Conservation (phyloP, 805 yeast genomes). For the Candida caryicola region DNA sequence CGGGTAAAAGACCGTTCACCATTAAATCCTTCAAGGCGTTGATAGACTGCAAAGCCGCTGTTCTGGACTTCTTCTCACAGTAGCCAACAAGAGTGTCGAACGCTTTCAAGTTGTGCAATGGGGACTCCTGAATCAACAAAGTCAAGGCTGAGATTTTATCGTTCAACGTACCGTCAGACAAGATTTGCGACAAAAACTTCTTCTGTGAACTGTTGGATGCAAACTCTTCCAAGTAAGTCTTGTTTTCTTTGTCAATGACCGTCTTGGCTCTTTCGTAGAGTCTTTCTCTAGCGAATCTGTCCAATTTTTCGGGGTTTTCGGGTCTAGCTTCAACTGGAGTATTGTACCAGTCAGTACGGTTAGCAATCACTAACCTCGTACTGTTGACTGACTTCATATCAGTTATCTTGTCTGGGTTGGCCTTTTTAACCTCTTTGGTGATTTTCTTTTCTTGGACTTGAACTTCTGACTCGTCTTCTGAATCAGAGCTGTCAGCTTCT, state of each 20-base stretch:
- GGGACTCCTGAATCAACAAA: slow-evolving; percentile 90
- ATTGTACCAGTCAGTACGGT: slow-evolving; percentile 75
- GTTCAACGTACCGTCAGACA: slow-evolving; percentile 87
- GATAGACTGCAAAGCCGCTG: slow-evolving; percentile 86
- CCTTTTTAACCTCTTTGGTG: slow-evolving; percentile 8
- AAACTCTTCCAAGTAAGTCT: slow-evolving; percentile 66
- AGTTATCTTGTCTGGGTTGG: slow-evolving; percentile 27
- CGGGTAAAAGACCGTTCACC: slow-evolving; percentile 78
- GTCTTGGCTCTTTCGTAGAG: slow-evolving; percentile 65
- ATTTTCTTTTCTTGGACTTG: slow-evolving; percentile 11
- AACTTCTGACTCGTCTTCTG: slow-evolving; percentile 11
- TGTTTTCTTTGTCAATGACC: slow-evolving; percentile 68
- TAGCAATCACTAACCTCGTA: slow-evolving; percentile 55
- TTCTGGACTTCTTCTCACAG: slow-evolving; percentile 89
- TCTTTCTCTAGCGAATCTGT: slow-evolving; percentile 56
- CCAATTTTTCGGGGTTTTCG: slow-evolving; percentile 34
- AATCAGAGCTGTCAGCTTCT: slow-evolving; percentile 11
- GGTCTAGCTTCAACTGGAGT: slow-evolving; percentile 34
- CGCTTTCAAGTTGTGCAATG: slow-evolving; percentile 82
- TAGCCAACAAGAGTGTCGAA: slow-evolving; percentile 72
- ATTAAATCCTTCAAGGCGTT: slow-evolving; percentile 88
- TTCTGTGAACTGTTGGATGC: slow-evolving; percentile 75
- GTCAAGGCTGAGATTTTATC: slow-evolving; percentile 96
- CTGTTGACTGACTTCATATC: slow-evolving; percentile 51
- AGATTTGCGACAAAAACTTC: slow-evolving; percentile 83